These are phyloP conservation scores for Fusarium nurragi DNA, from an alignment of 2,329 filamentous ascomycete genomes.

Conservation along the genomic window DNA sequence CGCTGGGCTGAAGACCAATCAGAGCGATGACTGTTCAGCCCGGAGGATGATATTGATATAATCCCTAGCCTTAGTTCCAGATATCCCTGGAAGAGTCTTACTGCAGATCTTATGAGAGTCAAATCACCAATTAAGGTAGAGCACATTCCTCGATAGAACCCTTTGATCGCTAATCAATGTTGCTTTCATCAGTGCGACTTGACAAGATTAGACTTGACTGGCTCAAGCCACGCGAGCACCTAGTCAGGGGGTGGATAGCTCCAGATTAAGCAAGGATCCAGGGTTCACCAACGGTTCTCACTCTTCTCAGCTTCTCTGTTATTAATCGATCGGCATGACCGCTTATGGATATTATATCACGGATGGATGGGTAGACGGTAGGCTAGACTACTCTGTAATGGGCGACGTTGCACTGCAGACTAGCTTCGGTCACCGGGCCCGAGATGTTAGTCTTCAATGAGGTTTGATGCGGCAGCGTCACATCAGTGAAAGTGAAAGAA, in stretches of 20 bases:
- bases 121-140: not conserved
- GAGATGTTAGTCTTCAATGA: slow-evolving; percentile 20
- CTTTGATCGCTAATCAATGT: not conserved
- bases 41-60: not conserved
- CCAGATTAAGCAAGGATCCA: slow-evolving; percentile 25
- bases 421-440: slow-evolving; percentile 21
- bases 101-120: slow-evolving; percentile 2
- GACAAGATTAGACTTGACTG: not conserved
- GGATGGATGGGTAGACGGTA: not conserved
- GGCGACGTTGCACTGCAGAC: slow-evolving; percentile 18
- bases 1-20: slow-evolving; percentile 8
- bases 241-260: slow-evolving; percentile 26
- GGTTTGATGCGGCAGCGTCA: slow-evolving; percentile 27
- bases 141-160: not conserved
- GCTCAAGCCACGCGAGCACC: slow-evolving; percentile 25
- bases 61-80: not conserved
- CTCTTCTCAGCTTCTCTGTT: not conserved
- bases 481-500: slow-evolving; percentile 14
- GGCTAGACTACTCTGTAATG: slow-evolving; percentile 2
- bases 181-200: not conserved
- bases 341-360: slow-evolving; percentile 4
- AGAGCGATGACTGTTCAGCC: not conserved
- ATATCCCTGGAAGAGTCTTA: not conserved
- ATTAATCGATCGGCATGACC: slow-evolving; percentile 18
- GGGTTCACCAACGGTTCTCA: slow-evolving; percentile 22